A percentile compares a stretch with the other conserved stretches of the same genome.
Evolutionary conservation across 1,284 basidiomycete genomes (phyloP).

Genomic region (Ceratobasidium sp.): DNA sequence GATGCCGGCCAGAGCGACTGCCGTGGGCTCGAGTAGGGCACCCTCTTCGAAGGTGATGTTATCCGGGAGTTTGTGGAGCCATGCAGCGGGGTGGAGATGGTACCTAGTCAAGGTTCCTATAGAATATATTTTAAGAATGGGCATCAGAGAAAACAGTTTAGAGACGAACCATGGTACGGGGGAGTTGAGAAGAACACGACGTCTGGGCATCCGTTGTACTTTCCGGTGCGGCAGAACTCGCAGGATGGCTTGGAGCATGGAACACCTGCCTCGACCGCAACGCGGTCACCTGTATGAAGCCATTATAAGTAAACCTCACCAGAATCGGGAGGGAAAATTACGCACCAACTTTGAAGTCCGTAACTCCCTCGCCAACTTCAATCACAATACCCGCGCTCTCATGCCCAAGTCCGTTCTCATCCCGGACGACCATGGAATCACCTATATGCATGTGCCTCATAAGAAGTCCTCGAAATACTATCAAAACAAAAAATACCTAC

Average conservation of each 20-base stretch:
- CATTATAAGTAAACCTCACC: not conserved
- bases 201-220: conserved; percentile 57
- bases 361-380: conserved; percentile 53
- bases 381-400: conserved; percentile 55
- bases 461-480: not conserved
- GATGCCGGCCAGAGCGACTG: conserved; percentile 59
- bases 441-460: conserved; percentile 39
- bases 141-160: not conserved
- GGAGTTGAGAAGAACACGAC: conserved; percentile 57
- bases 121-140: not conserved
- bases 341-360: conserved; percentile 46
- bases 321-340: conserved; percentile 40
- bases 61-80: conserved; percentile 59
- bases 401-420: conserved; percentile 54
- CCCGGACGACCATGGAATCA: conserved; percentile 51
- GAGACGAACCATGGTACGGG: conserved; percentile 53
- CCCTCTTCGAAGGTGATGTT: conserved; percentile 58
- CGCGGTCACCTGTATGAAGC: conserved; percentile 49
- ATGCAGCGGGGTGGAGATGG: conserved; percentile 59
- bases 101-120: conserved; percentile 52
- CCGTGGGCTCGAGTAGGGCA: conserved; percentile 57
- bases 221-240: conserved; percentile 56
- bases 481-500: conserved; percentile 30
- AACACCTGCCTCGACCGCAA: conserved; percentile 59
- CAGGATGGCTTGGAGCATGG: conserved; percentile 57